Base-by-base conservation (phyloP, 495 filamentous ascomycete genomes). In the Oleoguttula mirabilis region DNA sequence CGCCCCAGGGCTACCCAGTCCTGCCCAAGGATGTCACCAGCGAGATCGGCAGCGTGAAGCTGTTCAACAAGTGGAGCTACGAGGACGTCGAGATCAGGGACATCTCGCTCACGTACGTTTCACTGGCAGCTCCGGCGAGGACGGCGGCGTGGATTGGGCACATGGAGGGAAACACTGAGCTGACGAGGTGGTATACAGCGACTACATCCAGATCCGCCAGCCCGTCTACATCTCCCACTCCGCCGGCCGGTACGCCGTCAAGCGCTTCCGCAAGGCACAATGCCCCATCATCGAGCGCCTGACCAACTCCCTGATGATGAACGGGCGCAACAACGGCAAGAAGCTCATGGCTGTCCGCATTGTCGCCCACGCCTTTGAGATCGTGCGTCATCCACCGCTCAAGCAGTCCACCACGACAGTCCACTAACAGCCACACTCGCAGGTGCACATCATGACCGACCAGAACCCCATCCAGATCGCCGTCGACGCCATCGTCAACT, bases 381-480 rank as follows among this genome's bases (percentile, higher is more conserved):
- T 99, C 64, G 87, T 94, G 77, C 69, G 87, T 76, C 40, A 36
- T 10, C 3, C 39, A 38, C 25, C 7, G 23, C 21, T 44, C 38
- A 60, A 94, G 87, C 87, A 96, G 69, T 86, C 95, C 81, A 84
- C 96, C 73, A 95, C 94, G 84, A 96, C 92, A 71, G 90, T 96
- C 78, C 88, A 94, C n/a, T n/a, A n/a, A n/a, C n/a, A 36, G 11
- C 3, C 39, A 38, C 25, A 28, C 23, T 20, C 44, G 39, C 61
- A 94, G 87, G 88, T 99, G 69, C 87, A 96, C 81, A 84, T 99
- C 73, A 95, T 94, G 84, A 96, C 92, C 72, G 90, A 99, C 78
- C 88, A 94, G 74, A 99, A 99, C 80, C 90, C 90, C 60, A 88
- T 99, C 77, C 90, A 99, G 76, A 79, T 99, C 57, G 87, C 88